A percentile compares a stretch with the other conserved stretches of the same genome.
Evolutionary conservation across 164 flowering plant genomes (phyloP).

Genomic region (Dillenia turbinata): DNA sequence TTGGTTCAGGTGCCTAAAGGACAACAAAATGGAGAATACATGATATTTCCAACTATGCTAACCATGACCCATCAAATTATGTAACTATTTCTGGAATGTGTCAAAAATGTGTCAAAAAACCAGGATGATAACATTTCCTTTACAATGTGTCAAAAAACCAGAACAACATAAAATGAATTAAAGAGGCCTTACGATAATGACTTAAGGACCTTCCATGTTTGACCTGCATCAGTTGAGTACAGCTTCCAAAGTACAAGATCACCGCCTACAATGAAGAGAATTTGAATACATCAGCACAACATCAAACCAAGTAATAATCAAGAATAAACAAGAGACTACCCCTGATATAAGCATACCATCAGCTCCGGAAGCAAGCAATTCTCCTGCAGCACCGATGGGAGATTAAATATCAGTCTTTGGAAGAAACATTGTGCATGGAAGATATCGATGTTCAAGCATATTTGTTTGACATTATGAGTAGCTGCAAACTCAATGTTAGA

Average conservation of each 20-base stretch:
- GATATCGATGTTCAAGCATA: not conserved
- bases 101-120: too few species aligned
- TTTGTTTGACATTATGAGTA: not conserved
- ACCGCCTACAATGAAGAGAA: slow-evolving; percentile 51
- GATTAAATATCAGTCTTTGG: not conserved
- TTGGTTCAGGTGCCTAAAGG: too few species aligned
- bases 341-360: slow-evolving; percentile 57
- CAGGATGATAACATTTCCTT: too few species aligned
- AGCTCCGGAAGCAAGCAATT: slow-evolving; percentile 92
- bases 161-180: not conserved
- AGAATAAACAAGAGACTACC: not conserved
- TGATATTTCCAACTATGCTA: too few species aligned
- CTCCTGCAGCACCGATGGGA: slow-evolving; percentile 53
- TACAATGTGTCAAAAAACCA: not conserved
- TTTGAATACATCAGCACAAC: not conserved
- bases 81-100: too few species aligned
- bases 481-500: too few species aligned
- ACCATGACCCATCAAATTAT: too few species aligned
- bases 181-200: slow-evolving; percentile 61
- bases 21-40: too few species aligned
- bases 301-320: not conserved
- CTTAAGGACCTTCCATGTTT: slow-evolving; percentile 86
- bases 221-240: slow-evolving; percentile 58
- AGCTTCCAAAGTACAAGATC: slow-evolving; percentile 87
- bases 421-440: not conserved